Percentiles rank a stretch among this genome's conserved stretches.
phyloP scores from a whole-genome alignment of 1,139 yeast species.

The Blastobotrys arbuscula region DNA sequence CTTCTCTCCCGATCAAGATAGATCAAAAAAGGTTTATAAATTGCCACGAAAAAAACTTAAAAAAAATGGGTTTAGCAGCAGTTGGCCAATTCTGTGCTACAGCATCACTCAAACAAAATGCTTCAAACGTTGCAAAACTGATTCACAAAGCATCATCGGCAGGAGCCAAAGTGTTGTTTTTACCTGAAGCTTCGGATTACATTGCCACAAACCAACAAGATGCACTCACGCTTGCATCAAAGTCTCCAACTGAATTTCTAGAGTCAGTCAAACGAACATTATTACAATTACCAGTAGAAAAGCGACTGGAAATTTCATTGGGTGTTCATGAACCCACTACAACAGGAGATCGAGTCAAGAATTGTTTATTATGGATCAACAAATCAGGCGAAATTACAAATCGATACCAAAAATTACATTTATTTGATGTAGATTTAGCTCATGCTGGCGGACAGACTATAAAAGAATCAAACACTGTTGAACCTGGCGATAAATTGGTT shows the following conservation, averaged over 20 bases:
- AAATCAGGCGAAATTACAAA: slow-evolving; percentile 57
- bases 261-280: slow-evolving; percentile 47
- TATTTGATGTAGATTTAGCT: slow-evolving; percentile 81
- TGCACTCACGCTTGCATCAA: slow-evolving; percentile 53
- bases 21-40: no score
- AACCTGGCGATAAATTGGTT: slow-evolving; percentile 58
- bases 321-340: slow-evolving; percentile 80
- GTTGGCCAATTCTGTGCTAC: slow-evolving; percentile 86
- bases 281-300: slow-evolving; percentile 32
- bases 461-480: slow-evolving; percentile 73
- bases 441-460: slow-evolving; percentile 45
- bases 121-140: slow-evolving; percentile 50
- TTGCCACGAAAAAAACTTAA: background rate
- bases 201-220: slow-evolving; percentile 65
- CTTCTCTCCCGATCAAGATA: background rate
- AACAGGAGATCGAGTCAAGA: slow-evolving; percentile 46
- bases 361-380: slow-evolving; percentile 67
- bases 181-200: slow-evolving; percentile 94
- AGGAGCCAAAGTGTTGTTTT: slow-evolving; percentile 61
- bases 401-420: slow-evolving; percentile 76
- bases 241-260: slow-evolving; percentile 46
- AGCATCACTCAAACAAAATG: slow-evolving; percentile 54
- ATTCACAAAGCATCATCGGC: slow-evolving; percentile 56
- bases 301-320: slow-evolving; percentile 45
- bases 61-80: slow-evolving; percentile 47